Base-by-base conservation (phyloP, 2,329 filamentous ascomycete genomes). In the Onygenales sp. region DNA sequence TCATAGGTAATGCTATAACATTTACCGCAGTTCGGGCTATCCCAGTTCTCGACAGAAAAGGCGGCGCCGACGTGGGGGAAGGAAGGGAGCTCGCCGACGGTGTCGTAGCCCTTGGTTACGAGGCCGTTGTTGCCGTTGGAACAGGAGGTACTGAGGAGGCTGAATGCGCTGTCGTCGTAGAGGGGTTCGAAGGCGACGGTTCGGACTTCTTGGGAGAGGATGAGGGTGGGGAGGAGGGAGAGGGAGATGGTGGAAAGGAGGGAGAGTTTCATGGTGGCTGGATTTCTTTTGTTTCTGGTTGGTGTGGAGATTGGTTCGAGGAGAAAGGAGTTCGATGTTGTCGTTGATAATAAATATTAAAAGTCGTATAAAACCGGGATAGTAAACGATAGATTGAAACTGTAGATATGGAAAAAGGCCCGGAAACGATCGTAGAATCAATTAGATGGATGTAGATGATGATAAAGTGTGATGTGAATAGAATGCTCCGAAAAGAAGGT, bases 181-280 rank as follows among this genome's bases (percentile, higher is more conserved):
- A 78, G 82, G 17, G 73, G 71, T 71, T 91, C 87, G 70, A 84
- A 92, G 59, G 84, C 85, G 63, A 90, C 85, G 68, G 64, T 68
- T 50, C 73, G 65, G 31, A 61, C 60, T 50, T 39, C 55, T 43
- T 51, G 38, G 9, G 41, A 35, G 31, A 27, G 11, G 2, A 27
- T 11, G 38, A 51, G n/a, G n/a, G 31, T 43, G 13, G 49, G 17
- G 27, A 51, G 39, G 14, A 51, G 31, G 32, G 35, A 11, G 39
- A 43, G 39, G 39, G 38, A 31, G 27, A 33, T 6, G 14, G 49
- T 43, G 35, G 36, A n/a, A 13, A 39, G 8, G 27, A 43, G 10
- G 38, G 49, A 9, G n/a, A 14, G 43, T 27, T 42, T 39, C 47
- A 50, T 50, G 35, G 36, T 41, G 14, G 4, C 35, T 32, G 38